Base-by-base conservation (phyloP, 2,329 filamentous ascomycete genomes). In the Endocalyx cinctus region DNA sequence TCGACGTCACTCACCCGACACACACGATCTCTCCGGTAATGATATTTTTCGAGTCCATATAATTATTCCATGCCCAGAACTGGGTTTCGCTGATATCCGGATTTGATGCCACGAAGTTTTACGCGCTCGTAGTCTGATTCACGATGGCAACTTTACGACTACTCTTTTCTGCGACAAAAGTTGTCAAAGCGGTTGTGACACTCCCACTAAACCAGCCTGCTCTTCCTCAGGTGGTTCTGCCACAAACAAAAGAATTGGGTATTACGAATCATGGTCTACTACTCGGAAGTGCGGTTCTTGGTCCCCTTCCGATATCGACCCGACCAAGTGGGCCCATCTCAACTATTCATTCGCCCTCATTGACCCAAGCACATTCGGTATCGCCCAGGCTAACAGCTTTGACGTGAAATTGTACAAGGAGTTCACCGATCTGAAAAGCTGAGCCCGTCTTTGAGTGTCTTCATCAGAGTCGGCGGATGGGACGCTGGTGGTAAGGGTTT, bases 401-500 rank as follows among this genome's bases (percentile, higher is more conserved):
- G 25, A 37, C 1, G 11, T 17, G 0, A 10, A 16, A 0, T 29
- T 54, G 1, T 55, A 46, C 29, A 12, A 13, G 1, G 31, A 58
- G 3, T 47, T 65, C 7, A 55, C 55, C 0, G 35, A 31, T 2
- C 17, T 64, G 3, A 63, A 65, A 14, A 31, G 5, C 31, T 33
- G 6, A 50, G 52, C 26, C 23, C 40, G 0, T 41, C 35, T 3
- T 45, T 65, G 0, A 51, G 64, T 35, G 47, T 53, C 0, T 48
- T 52, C 16, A 41, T 69, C 10, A 43, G 58, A 2, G 13, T 70
- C 6, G 66, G 66, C 1, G 67, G 67, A 0, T 69, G 63, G 62
- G 59, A 67, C 30, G 45, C 47, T 1, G 45, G 46, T 15, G 19
- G 46, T 2, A 42, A 37, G 4, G 41, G 52, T 7, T 62, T 61